Base-by-base conservation (phyloP, 1,284 basidiomycete genomes). In the Laetiporus sulphureus region DNA sequence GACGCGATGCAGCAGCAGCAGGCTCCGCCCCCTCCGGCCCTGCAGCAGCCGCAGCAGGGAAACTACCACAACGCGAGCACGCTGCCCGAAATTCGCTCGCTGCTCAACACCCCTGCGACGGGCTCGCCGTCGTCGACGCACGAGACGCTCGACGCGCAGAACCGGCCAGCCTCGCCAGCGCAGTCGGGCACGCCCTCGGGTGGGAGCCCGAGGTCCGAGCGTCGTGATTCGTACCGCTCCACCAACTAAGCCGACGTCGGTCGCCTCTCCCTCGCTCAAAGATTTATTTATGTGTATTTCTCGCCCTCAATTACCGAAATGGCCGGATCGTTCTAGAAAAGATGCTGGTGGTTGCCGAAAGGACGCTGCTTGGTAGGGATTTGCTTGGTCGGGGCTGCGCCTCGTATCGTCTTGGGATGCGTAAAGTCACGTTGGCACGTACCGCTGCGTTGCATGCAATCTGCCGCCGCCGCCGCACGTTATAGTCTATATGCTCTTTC, bases 21-120 rank as follows among this genome's bases (percentile, higher is more conserved):
- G 29, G 39, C 41, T 27, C 50, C 51, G 29, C n/a, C n/a, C n/a
- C n/a, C n/a, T n/a, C 42, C 47, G 25, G 42, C 49, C 33, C 41
- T 47, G 36, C 46, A 48, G 36, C 49, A 42, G 40, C 45, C 45
- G 32, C 46, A 21, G 5, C 41, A 43, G 32, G 25, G 34, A 23
- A 36, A 42, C 36, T 22, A 15, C 19, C 33, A 50, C 42, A 48
- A 45, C 34, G 42, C 36, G 20, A 46, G 52, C 41, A 45, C 47
- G 19, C 44, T 53, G 19, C 50, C 56, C 32, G 57, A 55, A 38
- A 55, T 61, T 34, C 52, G 59, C 22, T 53, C 53, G 36, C 44
- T 61, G 35, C 51, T 61, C 32, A 59, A 59, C 49, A 46, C 51
- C 37, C 45, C 49, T 24, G 38, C 42, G 33, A 41, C 49, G 46